Percentiles rank a stretch among this genome's conserved stretches.
phyloP scores from a whole-genome alignment of 768 basidiomycete genomes.

The Phaeotremella skinneri region DNA sequence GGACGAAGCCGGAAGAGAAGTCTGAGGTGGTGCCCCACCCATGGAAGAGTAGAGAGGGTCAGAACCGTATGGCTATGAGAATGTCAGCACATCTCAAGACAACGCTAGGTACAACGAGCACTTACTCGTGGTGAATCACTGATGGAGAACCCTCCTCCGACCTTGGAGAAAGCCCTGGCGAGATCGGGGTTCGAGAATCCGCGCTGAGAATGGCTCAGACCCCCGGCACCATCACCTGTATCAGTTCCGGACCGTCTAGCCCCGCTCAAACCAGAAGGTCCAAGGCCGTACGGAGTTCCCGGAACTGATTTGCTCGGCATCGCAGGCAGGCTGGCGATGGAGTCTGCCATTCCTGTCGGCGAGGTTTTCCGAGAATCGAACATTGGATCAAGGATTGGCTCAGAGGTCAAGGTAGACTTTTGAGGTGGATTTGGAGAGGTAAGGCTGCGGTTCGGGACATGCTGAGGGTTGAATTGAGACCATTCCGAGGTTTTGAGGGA shows the following conservation, averaged over 20 bases:
- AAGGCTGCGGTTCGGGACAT: slow-evolving; percentile 19
- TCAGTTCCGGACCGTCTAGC: slow-evolving; percentile 32
- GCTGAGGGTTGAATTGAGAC: slow-evolving; percentile 70
- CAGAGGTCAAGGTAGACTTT: slow-evolving; percentile 23
- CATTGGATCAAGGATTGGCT: slow-evolving; percentile 15
- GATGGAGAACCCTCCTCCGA: slow-evolving; percentile 38
- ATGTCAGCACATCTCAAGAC: neutral
- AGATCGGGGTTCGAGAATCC: slow-evolving; percentile 53
- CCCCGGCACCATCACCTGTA: slow-evolving; percentile 23
- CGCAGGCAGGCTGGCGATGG: slow-evolving; percentile 48
- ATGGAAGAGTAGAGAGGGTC: slow-evolving; percentile 40
- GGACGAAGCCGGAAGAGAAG: slow-evolving; percentile 20
- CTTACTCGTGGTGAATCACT: slow-evolving; percentile 43
- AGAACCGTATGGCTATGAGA: slow-evolving; percentile 27
- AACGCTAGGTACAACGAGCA: neutral
- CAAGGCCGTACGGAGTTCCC: slow-evolving; percentile 49
- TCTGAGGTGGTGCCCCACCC: slow-evolving; percentile 5
- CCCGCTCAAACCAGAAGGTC: slow-evolving; percentile 21
- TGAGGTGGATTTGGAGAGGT: slow-evolving; percentile 34
- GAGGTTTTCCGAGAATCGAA: slow-evolving; percentile 28
- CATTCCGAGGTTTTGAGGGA: slow-evolving; percentile 70
- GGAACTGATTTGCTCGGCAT: slow-evolving; percentile 52
- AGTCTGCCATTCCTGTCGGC: slow-evolving; percentile 46
- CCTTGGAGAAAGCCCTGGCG: slow-evolving; percentile 51
- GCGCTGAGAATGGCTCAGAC: slow-evolving; percentile 40